Evolutionary conservation across 1,284 basidiomycete genomes (phyloP).

Genomic region (Rhodotorula sp.): DNA sequence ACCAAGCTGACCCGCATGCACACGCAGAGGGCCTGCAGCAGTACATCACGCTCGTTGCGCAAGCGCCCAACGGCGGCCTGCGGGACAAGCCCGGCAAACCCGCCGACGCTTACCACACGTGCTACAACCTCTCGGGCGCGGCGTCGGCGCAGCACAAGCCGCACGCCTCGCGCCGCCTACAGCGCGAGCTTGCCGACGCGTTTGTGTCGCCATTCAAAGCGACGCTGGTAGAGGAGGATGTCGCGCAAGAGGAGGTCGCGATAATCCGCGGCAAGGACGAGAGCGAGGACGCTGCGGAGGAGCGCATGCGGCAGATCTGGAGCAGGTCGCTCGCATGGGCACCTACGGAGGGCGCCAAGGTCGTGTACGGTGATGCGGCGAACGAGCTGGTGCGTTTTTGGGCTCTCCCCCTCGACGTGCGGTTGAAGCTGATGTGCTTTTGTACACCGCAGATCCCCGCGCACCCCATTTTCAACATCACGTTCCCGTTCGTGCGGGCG

Average conservation of each 20-base stretch:
- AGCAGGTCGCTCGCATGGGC: conserved; percentile 17
- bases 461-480: conserved; percentile 43
- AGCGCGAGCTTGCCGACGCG: conserved; percentile 58
- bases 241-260: background rate
- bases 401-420: background rate
- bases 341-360: background rate
- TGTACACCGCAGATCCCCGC: conserved; percentile 20
- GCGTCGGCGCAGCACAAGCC: conserved; percentile 81
- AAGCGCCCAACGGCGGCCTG: conserved; percentile 79
- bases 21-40: conserved; percentile 69
- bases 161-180: conserved; percentile 57
- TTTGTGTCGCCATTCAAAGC: conserved; percentile 27
- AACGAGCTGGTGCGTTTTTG: conserved; percentile 28
- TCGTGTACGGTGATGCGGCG: conserved; percentile 18
- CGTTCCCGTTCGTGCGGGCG: background rate
- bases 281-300: conserved; percentile 14
- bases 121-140: conserved; percentile 86
- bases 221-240: conserved; percentile 50
- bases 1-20: background rate
- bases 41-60: conserved; percentile 83
- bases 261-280: conserved; percentile 14
- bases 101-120: conserved; percentile 86
- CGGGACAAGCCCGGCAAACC: conserved; percentile 94
- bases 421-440: background rate
- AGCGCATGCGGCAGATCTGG: conserved; percentile 32